Conservation (phyloP, 2,329 filamentous ascomycete genomes). For the Penicillium aurantiogriseum region DNA sequence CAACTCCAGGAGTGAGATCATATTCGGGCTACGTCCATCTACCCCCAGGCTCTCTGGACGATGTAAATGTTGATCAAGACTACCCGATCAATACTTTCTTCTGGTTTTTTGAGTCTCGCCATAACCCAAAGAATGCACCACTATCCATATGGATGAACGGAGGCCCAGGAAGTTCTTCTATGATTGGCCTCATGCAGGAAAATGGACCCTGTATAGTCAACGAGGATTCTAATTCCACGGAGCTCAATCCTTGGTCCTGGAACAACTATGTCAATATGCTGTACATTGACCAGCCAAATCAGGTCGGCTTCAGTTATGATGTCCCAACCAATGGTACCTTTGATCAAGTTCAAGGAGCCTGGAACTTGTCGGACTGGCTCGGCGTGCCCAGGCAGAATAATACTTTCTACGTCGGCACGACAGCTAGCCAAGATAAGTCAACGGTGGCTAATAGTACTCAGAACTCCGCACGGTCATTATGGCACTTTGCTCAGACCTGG, state of each 20-base stretch:
- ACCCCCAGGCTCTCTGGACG: constrained; percentile 45
- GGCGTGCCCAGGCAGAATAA: constrained; percentile 49
- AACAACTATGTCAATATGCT: constrained; percentile 65
- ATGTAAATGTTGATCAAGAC: constrained; percentile 46
- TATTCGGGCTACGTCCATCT: constrained; percentile 63
- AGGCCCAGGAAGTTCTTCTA: constrained; percentile 58
- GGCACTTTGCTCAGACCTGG: constrained; percentile 62
- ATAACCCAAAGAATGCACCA: constrained; percentile 54
- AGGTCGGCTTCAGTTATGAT: constrained; percentile 59
- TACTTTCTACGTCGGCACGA: constrained; percentile 55
- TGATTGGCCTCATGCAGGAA: constrained; percentile 56
- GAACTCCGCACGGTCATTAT: constrained; percentile 56
- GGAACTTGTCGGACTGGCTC: constrained; percentile 28
- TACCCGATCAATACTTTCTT: constrained; percentile 65
- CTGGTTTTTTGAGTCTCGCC: constrained; percentile 62
- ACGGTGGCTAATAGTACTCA: constrained; percentile 51
- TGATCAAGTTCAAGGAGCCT: constrained; percentile 27
- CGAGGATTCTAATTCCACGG: constrained; percentile 51
- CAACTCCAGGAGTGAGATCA: constrained; percentile 54
- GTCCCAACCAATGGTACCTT: constrained; percentile 42
- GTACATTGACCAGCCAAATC: constrained; percentile 66
- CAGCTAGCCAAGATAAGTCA: constrained; percentile 46
- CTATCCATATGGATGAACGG: constrained; percentile 63
- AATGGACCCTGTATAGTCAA: constrained; percentile 55
- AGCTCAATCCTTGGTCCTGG: constrained; percentile 61